Evolutionary conservation across 805 yeast species (phyloP), one percentile per base, ranked within the genome.

Genomic region (Candida parachauliodes): DNA sequence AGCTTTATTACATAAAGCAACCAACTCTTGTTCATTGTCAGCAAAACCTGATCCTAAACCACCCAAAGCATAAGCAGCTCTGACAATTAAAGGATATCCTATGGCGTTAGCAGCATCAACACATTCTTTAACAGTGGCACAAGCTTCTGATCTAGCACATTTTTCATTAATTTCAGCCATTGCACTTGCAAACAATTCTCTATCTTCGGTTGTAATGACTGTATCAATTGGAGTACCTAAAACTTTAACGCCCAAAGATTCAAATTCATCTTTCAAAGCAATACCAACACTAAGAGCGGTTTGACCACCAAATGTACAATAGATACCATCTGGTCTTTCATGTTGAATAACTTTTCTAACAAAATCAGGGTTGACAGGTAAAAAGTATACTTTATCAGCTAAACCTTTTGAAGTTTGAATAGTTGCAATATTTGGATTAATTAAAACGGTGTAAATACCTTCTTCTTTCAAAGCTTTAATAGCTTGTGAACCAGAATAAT

Each of bases 11-110:
- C 96, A 88, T 49, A 91, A 74, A 31, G 79, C 89, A 41, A 83
- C 74, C 55, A 91, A 76, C 68, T 91, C 89, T 47, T 75, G 64
- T 57, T 86, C 88, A 59, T 88, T 84, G 50, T 86, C 84, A 41
- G 98, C 98, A 60, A 91, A 91, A 51, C 98, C 98, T 20, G 97
- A 89, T 47, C 98, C 98, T 46, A 91, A 75, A 62, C 98, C 98
- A 66, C 98, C 98, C 39, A 91, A 73, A 15, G 98, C 98, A 54
- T 75, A 91, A 22, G 98, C 98, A 46, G 98, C 96, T 72, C 98
- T 84, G 32, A 89, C 91, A 67, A 91, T 91, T 48, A 91, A 88
- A 39, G 98, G 98, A 76, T 77, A 91, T 15, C 95, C 94, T 56
- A 91, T 88, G 6, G 79, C 83, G 47, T 77, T 77, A 37, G 87